Evolutionary conservation across 345 rosid species (phyloP).

Genomic region (Syzygium oleosum): DNA sequence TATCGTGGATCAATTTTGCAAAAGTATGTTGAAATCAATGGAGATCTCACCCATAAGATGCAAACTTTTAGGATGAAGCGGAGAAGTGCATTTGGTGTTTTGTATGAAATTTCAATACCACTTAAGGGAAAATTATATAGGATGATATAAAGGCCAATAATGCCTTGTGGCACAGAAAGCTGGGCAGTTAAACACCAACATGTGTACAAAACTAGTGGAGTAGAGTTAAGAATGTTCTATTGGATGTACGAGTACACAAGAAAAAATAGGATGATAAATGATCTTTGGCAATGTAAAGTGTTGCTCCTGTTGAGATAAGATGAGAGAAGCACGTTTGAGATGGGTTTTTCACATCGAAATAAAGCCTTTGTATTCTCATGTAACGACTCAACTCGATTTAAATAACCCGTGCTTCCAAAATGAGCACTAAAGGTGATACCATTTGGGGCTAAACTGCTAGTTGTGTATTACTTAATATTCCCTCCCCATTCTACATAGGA

Average conservation of each 20-base stretch:
- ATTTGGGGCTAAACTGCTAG: background rate
- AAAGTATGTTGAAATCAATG: background rate
- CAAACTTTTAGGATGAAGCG: background rate
- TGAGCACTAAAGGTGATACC: background rate
- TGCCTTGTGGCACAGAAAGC: background rate
- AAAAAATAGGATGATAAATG: background rate
- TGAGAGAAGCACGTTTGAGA: background rate
- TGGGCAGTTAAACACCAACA: background rate
- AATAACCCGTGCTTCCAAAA: background rate
- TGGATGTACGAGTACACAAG: background rate
- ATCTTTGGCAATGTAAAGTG: background rate
- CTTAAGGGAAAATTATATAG: background rate
- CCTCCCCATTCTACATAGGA: background rate
- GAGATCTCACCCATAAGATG: background rate
- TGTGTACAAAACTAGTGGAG: background rate
- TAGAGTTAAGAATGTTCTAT: background rate
- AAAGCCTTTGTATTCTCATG: background rate
- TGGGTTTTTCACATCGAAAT: background rate
- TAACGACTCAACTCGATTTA: background rate
- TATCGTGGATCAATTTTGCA: background rate
- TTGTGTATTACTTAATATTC: background rate
- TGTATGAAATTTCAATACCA: background rate
- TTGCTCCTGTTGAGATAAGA: background rate
- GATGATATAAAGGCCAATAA: background rate
- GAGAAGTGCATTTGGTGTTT: background rate